A percentile compares a stretch with the other conserved stretches of the same genome.
Conservation (phyloP, 768 basidiomycete species). For the Leccinellum rugosiceps region DNA sequence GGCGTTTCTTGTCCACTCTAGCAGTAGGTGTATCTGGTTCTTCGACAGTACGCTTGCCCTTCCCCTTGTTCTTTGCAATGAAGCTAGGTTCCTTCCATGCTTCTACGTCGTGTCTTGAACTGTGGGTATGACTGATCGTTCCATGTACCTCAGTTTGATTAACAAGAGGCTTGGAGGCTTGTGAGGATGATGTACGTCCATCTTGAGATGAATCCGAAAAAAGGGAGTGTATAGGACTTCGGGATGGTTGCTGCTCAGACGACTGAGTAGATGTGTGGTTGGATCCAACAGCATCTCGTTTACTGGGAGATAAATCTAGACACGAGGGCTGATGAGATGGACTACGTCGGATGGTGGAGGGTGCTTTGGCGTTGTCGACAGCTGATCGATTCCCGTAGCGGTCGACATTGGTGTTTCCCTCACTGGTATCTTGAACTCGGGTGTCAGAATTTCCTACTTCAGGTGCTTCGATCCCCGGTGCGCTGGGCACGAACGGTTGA, state of each 20-base stretch:
- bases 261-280: background rate
- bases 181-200: background rate
- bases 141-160: background rate
- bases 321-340: background rate
- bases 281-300: background rate
- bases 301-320: background rate
- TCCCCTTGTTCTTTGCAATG: slow-evolving; percentile 20
- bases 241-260: background rate
- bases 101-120: slow-evolving; percentile 22
- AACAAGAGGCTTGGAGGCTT: background rate
- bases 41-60: slow-evolving; percentile 14
- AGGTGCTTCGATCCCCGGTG: slow-evolving; percentile 5
- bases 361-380: slow-evolving; percentile 4
- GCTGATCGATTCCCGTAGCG: slow-evolving; percentile 3
- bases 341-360: background rate
- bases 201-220: slow-evolving; percentile 19
- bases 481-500: slow-evolving; percentile 1
- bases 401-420: background rate
- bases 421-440: background rate
- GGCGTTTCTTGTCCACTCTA: slow-evolving; percentile 15
- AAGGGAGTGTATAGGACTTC: slow-evolving; percentile 23
- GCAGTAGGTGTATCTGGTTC: background rate
- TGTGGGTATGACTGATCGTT: background rate
- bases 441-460: slow-evolving; percentile 11
- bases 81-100: slow-evolving; percentile 35